Evolutionary conservation across 1,284 basidiomycete genomes (phyloP).

Genomic region (Cutaneotrichosporon cutaneum): DNA sequence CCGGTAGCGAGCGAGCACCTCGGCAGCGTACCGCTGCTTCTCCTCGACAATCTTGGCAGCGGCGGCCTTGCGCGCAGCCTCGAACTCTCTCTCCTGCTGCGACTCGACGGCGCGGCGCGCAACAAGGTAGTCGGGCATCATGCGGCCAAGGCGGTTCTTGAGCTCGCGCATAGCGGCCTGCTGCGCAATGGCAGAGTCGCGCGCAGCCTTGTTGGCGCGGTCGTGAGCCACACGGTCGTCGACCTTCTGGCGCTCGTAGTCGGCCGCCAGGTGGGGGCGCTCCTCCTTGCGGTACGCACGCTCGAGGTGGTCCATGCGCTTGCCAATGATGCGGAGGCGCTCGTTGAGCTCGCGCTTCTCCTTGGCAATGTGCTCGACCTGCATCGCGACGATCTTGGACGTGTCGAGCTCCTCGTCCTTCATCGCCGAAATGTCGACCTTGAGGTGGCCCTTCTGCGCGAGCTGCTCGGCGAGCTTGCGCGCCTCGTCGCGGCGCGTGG

Average conservation of each 20-base stretch:
- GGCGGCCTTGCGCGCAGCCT: slow-evolving; percentile 63
- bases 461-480: slow-evolving; percentile 85
- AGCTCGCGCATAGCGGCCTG: slow-evolving; percentile 72
- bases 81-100: slow-evolving; percentile 70
- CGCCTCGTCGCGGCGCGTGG: slow-evolving; percentile 78
- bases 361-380: slow-evolving; percentile 93
- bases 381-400: slow-evolving; percentile 81
- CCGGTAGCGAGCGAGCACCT: slow-evolving; percentile 55
- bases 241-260: slow-evolving; percentile 84
- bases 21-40: slow-evolving; percentile 74
- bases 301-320: slow-evolving; percentile 93
- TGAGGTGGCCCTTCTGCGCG: slow-evolving; percentile 79
- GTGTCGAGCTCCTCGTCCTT: slow-evolving; percentile 81
- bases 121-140: slow-evolving; percentile 71
- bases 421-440: slow-evolving; percentile 78
- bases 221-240: slow-evolving; percentile 72
- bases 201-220: slow-evolving; percentile 61
- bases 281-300: slow-evolving; percentile 95
- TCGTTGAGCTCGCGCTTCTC: slow-evolving; percentile 89
- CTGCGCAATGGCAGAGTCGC: slow-evolving; percentile 62
- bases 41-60: slow-evolving; percentile 73
- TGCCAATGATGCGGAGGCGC: slow-evolving; percentile 76
- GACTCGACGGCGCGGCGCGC: slow-evolving; percentile 63
- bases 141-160: slow-evolving; percentile 73
- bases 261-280: slow-evolving; percentile 76